Percentiles rank a stretch among this genome's conserved stretches.
Evolutionary conservation across 2,329 filamentous ascomycete genomes (phyloP).

Genomic region (Ascochyta viciae-villosae): DNA sequence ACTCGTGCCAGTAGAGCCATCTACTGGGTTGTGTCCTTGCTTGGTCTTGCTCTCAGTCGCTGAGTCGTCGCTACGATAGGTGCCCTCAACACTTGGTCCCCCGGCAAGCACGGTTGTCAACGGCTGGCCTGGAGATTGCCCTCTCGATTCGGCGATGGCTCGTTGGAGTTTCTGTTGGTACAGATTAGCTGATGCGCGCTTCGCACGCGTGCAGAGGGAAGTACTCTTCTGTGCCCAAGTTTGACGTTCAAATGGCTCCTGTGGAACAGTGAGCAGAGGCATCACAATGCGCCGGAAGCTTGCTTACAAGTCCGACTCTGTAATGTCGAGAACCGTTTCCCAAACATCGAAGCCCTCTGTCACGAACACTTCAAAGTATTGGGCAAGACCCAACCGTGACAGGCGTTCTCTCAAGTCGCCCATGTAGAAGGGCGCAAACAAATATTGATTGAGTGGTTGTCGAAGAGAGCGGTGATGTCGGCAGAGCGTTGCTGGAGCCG

Average conservation of each 20-base stretch:
- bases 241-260: constrained; percentile 79
- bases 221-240: constrained; percentile 79
- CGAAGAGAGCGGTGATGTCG: constrained; percentile 9
- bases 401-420: constrained; percentile 71
- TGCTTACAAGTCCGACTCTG: constrained; percentile 79
- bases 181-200: constrained; percentile 11
- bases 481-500: constrained; percentile 56
- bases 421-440: constrained; percentile 55
- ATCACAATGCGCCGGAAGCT: not conserved
- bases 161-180: constrained; percentile 75
- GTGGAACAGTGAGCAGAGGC: not conserved
- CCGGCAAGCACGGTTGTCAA: constrained; percentile 51
- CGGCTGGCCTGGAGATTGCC: constrained; percentile 52
- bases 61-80: constrained; percentile 61
- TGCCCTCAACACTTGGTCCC: constrained; percentile 61
- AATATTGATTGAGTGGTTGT: constrained; percentile 12
- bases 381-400: constrained; percentile 77
- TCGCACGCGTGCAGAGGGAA: constrained; percentile 33
- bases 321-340: constrained; percentile 84
- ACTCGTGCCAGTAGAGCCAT: constrained; percentile 28
- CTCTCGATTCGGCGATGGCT: constrained; percentile 77
- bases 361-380: constrained; percentile 76
- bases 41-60: constrained; percentile 57
- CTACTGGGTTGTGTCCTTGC: constrained; percentile 43
- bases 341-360: constrained; percentile 85